Evolutionary conservation across 345 rosid species (phyloP).

Genomic region (Lenwebbia sp.): DNA sequence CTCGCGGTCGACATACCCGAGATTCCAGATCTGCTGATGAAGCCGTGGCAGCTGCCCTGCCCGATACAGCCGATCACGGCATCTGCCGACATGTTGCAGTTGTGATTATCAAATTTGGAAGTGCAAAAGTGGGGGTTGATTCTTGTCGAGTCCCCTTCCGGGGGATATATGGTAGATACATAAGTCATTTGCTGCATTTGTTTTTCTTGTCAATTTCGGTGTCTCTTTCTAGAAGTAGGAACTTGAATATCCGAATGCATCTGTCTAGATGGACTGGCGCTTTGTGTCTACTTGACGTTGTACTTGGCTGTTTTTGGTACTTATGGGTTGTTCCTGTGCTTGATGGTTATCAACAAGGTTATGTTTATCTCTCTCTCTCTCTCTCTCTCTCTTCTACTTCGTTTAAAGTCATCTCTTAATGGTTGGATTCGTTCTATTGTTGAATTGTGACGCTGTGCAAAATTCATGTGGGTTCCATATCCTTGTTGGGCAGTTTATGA

Average conservation of each 20-base stretch:
- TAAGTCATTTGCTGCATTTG: not conserved
- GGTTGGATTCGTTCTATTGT: not conserved
- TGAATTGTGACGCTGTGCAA: not conserved
- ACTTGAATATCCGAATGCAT: not conserved
- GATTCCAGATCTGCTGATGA: conserved; percentile 43
- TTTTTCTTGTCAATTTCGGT: not conserved
- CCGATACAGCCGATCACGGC: conserved; percentile 34
- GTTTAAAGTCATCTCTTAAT: not conserved
- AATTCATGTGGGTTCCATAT: not conserved
- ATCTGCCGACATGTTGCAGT: conserved; percentile 30
- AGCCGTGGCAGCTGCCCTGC: conserved; percentile 59
- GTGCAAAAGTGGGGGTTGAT: not conserved
- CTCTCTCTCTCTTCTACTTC: not conserved
- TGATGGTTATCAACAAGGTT: not conserved
- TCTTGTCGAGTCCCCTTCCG: not conserved
- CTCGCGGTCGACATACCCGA: conserved; percentile 53
- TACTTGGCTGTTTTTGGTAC: not conserved
- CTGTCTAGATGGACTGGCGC: not conserved
- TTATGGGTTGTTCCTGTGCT: not conserved
- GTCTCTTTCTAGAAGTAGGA: not conserved
- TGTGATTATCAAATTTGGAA: not conserved
- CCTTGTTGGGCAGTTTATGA: not conserved
- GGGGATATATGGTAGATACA: not conserved
- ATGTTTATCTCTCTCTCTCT: not conserved
- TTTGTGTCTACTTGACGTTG: not conserved